Evolutionary conservation across 192 early-diverging fungal genomes (phyloP).

Genomic region (Gonapodya sp.): DNA sequence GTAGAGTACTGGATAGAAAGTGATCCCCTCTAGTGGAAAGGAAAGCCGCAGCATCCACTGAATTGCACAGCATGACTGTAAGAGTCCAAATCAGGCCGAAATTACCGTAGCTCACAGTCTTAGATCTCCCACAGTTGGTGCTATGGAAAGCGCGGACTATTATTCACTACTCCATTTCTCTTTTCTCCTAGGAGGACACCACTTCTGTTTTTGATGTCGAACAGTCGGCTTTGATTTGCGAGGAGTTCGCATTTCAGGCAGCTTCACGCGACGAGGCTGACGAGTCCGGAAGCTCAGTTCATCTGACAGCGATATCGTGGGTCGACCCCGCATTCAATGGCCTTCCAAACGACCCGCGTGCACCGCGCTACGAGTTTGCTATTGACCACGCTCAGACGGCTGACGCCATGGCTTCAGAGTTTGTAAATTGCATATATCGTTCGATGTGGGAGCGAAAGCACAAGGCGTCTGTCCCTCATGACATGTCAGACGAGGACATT

Average conservation of each 20-base stretch:
- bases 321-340: conserved; percentile 33
- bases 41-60: no score
- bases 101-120: no score
- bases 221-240: conserved; percentile 58
- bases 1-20: conserved; percentile 13
- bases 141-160: no score
- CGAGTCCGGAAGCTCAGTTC: conserved; percentile 2
- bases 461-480: conserved; percentile 11
- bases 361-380: conserved; percentile 24
- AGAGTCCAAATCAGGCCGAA: no score
- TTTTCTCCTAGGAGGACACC: not conserved
- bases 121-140: no score
- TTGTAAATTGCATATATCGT: conserved; percentile 50
- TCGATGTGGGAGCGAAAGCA: conserved; percentile 55
- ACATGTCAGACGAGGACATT: conserved; percentile 31
- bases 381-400: conserved; percentile 29
- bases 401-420: conserved; percentile 27
- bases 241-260: conserved; percentile 34
- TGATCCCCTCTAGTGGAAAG: no score
- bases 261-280: conserved; percentile 18
- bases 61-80: no score
- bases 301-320: conserved; percentile 34
- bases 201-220: conserved; percentile 48
- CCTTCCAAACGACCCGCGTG: conserved; percentile 2
- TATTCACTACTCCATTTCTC: no score